Evolutionary conservation across 163 green algal genomes (phyloP).

Genomic region (Coccomyxa subellipsoidea): DNA sequence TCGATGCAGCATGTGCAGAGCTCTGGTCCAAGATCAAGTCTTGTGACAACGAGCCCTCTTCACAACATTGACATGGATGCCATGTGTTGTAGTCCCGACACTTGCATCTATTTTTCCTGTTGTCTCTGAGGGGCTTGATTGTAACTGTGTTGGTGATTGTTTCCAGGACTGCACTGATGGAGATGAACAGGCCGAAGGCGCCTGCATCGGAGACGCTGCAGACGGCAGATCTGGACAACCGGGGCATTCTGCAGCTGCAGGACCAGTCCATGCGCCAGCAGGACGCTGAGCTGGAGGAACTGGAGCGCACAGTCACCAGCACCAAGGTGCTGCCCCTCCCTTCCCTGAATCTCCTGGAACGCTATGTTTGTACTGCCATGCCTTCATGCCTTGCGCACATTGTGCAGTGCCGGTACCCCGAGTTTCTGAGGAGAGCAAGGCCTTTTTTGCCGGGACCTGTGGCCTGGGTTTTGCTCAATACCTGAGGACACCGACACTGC

Average conservation of each 20-base stretch:
- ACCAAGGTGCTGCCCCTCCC: conserved; percentile 56
- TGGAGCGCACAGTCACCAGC: conserved; percentile 70
- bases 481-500: neutral
- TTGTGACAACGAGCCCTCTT: too few species aligned
- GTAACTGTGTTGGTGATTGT: too few species aligned
- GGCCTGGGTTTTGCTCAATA: neutral
- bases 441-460: too few species aligned
- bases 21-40: too few species aligned
- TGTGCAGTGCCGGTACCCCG: too few species aligned
- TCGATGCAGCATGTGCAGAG: neutral
- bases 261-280: conserved; percentile 73
- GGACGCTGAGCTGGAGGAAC: conserved; percentile 71
- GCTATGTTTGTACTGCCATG: conserved; percentile 26
- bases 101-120: neutral
- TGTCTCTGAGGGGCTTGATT: too few species aligned
- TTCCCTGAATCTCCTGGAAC: neutral
- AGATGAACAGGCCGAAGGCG: conserved; percentile 15
- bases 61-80: neutral
- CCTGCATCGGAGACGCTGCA: conserved; percentile 63
- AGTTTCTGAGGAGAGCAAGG: too few species aligned
- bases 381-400: too few species aligned
- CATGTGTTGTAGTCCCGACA: too few species aligned
- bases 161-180: conserved; percentile 44
- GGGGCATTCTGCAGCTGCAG: conserved; percentile 76
- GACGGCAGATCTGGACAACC: conserved; percentile 74